Percentiles rank a stretch among this genome's conserved stretches.
phyloP scores from a whole-genome alignment of 2,329 filamentous ascomycete genomes.

The Hymenoscyphus occultus region DNA sequence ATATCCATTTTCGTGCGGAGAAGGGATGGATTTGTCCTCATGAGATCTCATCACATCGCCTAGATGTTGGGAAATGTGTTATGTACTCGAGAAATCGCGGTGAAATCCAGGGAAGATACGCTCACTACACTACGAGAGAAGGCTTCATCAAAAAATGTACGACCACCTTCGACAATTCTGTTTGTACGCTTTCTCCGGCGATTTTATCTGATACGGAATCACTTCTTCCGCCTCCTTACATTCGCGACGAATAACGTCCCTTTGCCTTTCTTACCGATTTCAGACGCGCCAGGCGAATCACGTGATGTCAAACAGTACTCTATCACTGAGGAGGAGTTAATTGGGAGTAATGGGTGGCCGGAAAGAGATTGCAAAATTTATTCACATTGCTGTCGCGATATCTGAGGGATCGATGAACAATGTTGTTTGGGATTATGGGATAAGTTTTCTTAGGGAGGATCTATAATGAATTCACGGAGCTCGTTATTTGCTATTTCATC shows the following conservation, averaged over 20 bases:
- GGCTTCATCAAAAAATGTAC: neutral
- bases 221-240: neutral
- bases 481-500: neutral
- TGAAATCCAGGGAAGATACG: neutral
- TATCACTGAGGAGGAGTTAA: neutral
- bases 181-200: slow-evolving; percentile 1
- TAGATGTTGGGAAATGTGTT: slow-evolving; percentile 2
- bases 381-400: no score
- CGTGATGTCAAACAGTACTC: neutral
- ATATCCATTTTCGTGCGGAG: neutral
- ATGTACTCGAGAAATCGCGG: neutral
- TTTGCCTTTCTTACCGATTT: neutral
- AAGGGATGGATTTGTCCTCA: slow-evolving; percentile 5
- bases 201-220: neutral
- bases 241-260: neutral
- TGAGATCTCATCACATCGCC: neutral
- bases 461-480: neutral
- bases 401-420: neutral
- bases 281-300: neutral
- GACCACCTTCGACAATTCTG: neutral
- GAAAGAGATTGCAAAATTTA: neutral
- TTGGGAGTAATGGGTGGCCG: neutral
- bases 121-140: neutral
- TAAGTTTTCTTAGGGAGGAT: neutral
- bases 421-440: neutral